Conservation (phyloP, 192 early-diverging fungal genomes). For the Coemansia sp. region DNA sequence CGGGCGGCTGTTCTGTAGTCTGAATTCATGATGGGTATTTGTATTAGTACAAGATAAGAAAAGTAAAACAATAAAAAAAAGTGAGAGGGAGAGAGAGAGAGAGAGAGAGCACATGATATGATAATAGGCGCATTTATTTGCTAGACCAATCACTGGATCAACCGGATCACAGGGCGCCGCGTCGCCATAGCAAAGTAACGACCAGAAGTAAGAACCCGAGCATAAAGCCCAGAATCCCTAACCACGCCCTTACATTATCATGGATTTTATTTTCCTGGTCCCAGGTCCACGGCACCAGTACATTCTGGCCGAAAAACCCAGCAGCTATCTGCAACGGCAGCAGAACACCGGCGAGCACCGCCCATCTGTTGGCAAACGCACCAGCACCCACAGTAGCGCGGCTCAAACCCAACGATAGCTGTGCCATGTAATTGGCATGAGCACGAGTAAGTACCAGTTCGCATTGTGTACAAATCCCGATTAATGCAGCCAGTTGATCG, state of each 20-base stretch:
- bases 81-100: background rate
- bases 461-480: conserved; percentile 66
- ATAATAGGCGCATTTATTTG: background rate
- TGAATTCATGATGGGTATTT: conserved; percentile 8
- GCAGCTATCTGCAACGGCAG: conserved; percentile 64
- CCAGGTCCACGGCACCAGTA: conserved; percentile 57
- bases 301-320: conserved; percentile 68
- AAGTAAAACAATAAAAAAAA: conserved; percentile 9
- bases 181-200: conserved; percentile 16
- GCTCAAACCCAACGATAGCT: conserved; percentile 71
- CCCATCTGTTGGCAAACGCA: conserved; percentile 22
- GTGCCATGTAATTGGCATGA: conserved; percentile 81
- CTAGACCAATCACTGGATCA: background rate
- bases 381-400: conserved; percentile 53
- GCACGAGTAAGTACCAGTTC: conserved; percentile 71
- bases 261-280: conserved; percentile 38
- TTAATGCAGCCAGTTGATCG: conserved; percentile 73
- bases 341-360: conserved; percentile 36
- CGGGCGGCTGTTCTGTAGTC: conserved; percentile 19
- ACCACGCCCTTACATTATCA: conserved; percentile 43
- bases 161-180: conserved; percentile 6
- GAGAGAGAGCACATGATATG: background rate
- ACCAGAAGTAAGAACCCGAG: conserved; percentile 37
- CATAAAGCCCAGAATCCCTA: conserved; percentile 57
- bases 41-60: background rate